phyloP scores from a whole-genome alignment of 257 asterid species.

The Primulina tabacum region DNA sequence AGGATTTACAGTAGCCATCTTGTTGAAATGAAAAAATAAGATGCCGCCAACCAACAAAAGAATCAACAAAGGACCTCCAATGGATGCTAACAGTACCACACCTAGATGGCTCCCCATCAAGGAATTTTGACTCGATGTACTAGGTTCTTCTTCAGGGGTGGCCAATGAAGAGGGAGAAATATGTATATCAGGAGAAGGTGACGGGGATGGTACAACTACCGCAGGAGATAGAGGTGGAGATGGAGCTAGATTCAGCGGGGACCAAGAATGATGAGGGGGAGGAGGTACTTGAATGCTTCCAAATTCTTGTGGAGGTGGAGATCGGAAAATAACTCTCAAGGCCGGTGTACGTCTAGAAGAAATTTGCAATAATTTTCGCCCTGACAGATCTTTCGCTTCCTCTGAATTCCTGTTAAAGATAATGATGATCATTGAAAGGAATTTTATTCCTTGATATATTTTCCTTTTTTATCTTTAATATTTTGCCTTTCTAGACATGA shows the following conservation, averaged over 20 bases:
- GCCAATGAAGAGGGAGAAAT: slow-evolving; percentile 38
- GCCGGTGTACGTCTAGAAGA: not conserved
- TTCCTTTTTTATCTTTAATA: no score
- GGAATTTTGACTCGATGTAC: not conserved
- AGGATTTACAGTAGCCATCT: slow-evolving; percentile 76
- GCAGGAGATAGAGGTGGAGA: slow-evolving; percentile 30
- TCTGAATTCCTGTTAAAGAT: slow-evolving; percentile 41
- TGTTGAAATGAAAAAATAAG: slow-evolving; percentile 41
- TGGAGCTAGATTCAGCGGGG: not conserved
- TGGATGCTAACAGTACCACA: no score
- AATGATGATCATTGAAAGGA: no score
- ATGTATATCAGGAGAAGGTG: slow-evolving; percentile 35
- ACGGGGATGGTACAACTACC: slow-evolving; percentile 18
- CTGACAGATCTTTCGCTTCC: slow-evolving; percentile 29
- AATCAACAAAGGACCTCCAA: slow-evolving; percentile 54
- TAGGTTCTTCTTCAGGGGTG: slow-evolving; percentile 25
- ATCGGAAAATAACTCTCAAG: not conserved
- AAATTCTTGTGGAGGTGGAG: slow-evolving; percentile 3
- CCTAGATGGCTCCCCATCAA: not conserved
- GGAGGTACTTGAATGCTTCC: not conserved
- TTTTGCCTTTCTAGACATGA: no score
- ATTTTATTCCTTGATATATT: no score
- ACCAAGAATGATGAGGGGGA: not conserved
- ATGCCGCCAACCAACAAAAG: slow-evolving; percentile 31
- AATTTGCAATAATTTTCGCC: slow-evolving; percentile 43